Conservation (phyloP, 352 stramenopile genomes). For the Pythium plurisporium region DNA sequence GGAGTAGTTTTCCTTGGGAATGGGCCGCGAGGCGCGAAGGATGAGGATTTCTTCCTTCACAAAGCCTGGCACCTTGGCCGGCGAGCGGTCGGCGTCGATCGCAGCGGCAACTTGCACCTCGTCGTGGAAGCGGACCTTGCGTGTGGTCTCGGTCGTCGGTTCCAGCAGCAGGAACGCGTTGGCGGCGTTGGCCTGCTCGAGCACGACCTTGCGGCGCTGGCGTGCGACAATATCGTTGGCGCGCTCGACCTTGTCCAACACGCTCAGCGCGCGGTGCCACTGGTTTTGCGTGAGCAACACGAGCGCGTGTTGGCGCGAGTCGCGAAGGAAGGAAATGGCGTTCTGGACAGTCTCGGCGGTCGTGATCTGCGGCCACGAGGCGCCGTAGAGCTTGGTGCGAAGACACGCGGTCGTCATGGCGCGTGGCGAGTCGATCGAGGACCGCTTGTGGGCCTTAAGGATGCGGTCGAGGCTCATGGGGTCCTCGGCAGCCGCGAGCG, state of each 20-base stretch:
- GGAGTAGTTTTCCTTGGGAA: constrained; percentile 72
- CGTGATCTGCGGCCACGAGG: constrained; percentile 37
- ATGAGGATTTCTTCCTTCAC: constrained; percentile 76
- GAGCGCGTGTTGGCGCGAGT: constrained; percentile 66
- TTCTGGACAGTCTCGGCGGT: constrained; percentile 56
- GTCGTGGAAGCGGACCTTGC: constrained; percentile 49
- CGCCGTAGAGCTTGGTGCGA: not conserved
- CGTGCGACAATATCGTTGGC: constrained; percentile 74
- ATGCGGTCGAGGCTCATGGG: constrained; percentile 43
- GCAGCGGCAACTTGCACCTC: constrained; percentile 18
- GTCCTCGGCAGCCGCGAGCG: constrained; percentile 42
- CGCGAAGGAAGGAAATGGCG: constrained; percentile 72
- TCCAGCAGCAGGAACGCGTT: constrained; percentile 5
- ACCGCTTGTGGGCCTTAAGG: constrained; percentile 63
- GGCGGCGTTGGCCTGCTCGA: constrained; percentile 50
- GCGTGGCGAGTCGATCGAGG: constrained; percentile 42
- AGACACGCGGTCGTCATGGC: not conserved
- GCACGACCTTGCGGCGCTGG: constrained; percentile 57
- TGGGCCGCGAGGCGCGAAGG: constrained; percentile 63
- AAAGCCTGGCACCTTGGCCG: constrained; percentile 53
- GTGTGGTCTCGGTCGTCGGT: constrained; percentile 13
- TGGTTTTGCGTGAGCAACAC: constrained; percentile 67
- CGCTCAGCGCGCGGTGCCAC: constrained; percentile 62
- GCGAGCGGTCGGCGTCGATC: constrained; percentile 52
- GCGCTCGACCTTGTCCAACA: constrained; percentile 80